Conservation (phyloP, 176 grass and related monocot genomes). For the Carex scoparia region DNA sequence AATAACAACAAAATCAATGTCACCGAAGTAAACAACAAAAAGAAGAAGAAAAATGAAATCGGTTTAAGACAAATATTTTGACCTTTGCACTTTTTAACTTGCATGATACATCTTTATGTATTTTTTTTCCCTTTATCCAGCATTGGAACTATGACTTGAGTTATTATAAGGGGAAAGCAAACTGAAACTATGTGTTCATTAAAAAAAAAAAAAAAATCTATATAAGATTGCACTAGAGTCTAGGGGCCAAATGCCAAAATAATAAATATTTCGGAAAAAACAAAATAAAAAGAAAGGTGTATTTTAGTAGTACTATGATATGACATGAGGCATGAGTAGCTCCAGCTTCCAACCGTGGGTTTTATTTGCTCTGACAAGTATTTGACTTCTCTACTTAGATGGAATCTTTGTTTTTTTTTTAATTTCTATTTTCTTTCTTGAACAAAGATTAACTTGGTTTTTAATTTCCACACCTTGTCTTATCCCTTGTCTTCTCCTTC, state of each 20-base stretch:
- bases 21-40: neutral
- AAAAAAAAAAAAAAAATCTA: no score
- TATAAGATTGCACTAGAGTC: no score
- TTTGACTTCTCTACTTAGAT: slow-evolving; percentile 18
- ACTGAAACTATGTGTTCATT: no score
- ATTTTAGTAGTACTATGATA: neutral
- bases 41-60: neutral
- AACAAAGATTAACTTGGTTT: neutral
- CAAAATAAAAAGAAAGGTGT: neutral
- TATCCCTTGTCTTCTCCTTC: slow-evolving; percentile 13
- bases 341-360: slow-evolving; percentile 17
- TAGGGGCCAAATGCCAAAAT: no score
- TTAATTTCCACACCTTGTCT: slow-evolving; percentile 17
- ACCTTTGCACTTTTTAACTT: neutral
- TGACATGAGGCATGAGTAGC: neutral
- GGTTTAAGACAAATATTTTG: neutral
- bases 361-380: slow-evolving; percentile 12
- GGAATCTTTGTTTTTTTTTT: slow-evolving; percentile 6
- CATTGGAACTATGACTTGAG: no score
- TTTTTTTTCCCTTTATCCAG: neutral
- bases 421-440: slow-evolving; percentile 8
- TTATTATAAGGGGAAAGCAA: no score
- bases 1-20: neutral
- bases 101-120: neutral
- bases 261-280: neutral